Evolutionary conservation across 2,329 filamentous ascomycete genomes (phyloP), one percentile per base, ranked within the genome.

Genomic region (Aspergillus tanneri): DNA sequence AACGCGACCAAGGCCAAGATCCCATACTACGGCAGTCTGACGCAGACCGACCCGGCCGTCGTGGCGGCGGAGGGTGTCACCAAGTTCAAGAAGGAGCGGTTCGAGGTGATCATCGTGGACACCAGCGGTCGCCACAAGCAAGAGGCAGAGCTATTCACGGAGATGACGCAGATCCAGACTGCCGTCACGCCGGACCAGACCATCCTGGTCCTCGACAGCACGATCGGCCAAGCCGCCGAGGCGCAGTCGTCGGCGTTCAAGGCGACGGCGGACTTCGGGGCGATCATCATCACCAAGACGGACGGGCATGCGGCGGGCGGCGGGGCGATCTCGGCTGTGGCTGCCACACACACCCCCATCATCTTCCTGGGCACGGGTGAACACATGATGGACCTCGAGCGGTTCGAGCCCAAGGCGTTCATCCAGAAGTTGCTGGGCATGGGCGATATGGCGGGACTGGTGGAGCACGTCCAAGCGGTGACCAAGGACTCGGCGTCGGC

Each of bases 1-100:
- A 99, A 99, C 69, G 93, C 93, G 1, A 97, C 90, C 25, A 99
- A 97, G 72, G 93, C 93, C 42, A 97, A 97, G 76, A 97, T 99
- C 43, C 93, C 93, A 8, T 99, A 99, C 79, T 99, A 95, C 69
- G 93, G 93, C 62, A 95, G 89, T 48, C 78, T 99, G 56, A 99
- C 92, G 2, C 90, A 99, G 74, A 96, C 91, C 6, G 93, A 99
- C 65, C 93, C 93, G 0, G 90, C 92, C 0, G 85, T 90, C 5
- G 93, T 99, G 14, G 92, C 93, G 0, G 82, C 84, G n/a, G 91
- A 96, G 59, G 93, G 93, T 73, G 93, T 99, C 24, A 90, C 96
- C 38, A 95, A 97, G 73, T 99, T 99, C 79, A 96, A 96, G 77
- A 97, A 96, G 77, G 93, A 99, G 75, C 83, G 85, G 39, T 99